phyloP scores from a whole-genome alignment of 2,329 filamentous ascomycete genomes.

The Diaporthe australafricana region DNA sequence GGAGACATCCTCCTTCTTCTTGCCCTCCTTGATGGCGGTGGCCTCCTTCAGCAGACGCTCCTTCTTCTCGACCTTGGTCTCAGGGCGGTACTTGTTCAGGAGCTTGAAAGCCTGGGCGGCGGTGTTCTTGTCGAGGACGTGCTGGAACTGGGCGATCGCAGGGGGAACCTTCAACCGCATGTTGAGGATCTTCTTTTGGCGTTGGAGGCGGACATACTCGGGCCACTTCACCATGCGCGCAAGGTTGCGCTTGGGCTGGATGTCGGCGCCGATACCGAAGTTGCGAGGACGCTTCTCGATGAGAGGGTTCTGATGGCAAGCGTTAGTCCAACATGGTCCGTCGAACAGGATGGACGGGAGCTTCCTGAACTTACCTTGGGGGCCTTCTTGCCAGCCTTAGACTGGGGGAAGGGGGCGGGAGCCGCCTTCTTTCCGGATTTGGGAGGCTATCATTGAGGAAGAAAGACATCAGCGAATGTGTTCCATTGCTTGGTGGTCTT shows the following conservation, averaged over 20 bases:
- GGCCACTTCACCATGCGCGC: constrained; percentile 99
- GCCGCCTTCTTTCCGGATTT: constrained; percentile 99
- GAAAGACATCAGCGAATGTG: constrained; percentile 95
- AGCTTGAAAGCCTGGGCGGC: constrained; percentile 98
- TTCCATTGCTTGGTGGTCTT: constrained; percentile 80
- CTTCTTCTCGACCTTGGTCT: constrained; percentile 99
- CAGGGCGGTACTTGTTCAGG: constrained; percentile 99
- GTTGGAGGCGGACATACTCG: constrained; percentile 98
- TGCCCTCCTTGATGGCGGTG: constrained; percentile 96
- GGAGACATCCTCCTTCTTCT: constrained; percentile 99
- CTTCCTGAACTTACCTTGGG: constrained; percentile 81
- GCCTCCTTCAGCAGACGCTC: constrained; percentile 99
- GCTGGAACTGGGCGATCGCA: constrained; percentile 96
- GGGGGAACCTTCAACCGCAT: constrained; percentile 98
- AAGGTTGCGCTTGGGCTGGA: constrained; percentile 95
- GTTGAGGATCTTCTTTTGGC: constrained; percentile 94
- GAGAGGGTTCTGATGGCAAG: constrained; percentile 84
- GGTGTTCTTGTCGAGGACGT: constrained; percentile 95
- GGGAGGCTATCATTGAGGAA: constrained; percentile 99
- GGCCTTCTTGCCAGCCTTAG: constrained; percentile 95
- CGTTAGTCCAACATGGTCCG: constrained; percentile 38
- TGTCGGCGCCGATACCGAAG: constrained; percentile 99
- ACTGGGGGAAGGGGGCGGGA: constrained; percentile 94
- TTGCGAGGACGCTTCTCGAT: constrained; percentile 98
- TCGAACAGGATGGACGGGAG: background rate